phyloP scores from a whole-genome alignment of 768 basidiomycete genomes.

The Tricholoma bakamatsutake region DNA sequence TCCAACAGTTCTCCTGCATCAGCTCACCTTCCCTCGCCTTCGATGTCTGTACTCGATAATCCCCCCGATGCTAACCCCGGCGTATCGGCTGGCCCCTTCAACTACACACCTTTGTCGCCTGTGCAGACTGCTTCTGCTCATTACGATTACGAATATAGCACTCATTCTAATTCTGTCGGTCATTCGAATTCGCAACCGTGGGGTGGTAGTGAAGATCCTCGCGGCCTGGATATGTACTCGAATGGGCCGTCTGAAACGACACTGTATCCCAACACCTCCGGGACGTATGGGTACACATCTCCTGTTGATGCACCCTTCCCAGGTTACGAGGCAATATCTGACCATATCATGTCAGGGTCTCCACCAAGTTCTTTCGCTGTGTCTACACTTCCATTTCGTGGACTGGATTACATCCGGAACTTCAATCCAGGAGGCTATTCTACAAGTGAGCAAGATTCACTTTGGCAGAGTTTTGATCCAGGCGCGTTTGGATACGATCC shows the following conservation, averaged over 20 bases:
- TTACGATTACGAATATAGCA: constrained; percentile 51
- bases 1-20: constrained; percentile 76
- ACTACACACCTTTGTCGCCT: constrained; percentile 44
- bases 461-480: constrained; percentile 66
- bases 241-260: constrained; percentile 34
- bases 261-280: constrained; percentile 33
- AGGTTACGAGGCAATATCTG: constrained; percentile 33
- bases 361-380: constrained; percentile 60
- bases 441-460: constrained; percentile 40
- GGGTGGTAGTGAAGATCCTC: constrained; percentile 36
- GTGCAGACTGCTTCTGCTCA: constrained; percentile 47
- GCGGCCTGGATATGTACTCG: constrained; percentile 38
- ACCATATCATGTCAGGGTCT: constrained; percentile 38
- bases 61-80: constrained; percentile 53
- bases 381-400: constrained; percentile 76
- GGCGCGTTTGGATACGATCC: constrained; percentile 73
- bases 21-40: constrained; percentile 64
- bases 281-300: constrained; percentile 34
- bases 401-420: constrained; percentile 79
- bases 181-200: constrained; percentile 38
- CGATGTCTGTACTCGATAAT: constrained; percentile 45
- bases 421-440: constrained; percentile 53
- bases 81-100: constrained; percentile 39
- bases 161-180: constrained; percentile 32
- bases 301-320: constrained; percentile 34